Evolutionary conservation across 2,329 filamentous ascomycete genomes (phyloP), one percentile per base, ranked within the genome.

Genomic region (Fusarium staphyleae): DNA sequence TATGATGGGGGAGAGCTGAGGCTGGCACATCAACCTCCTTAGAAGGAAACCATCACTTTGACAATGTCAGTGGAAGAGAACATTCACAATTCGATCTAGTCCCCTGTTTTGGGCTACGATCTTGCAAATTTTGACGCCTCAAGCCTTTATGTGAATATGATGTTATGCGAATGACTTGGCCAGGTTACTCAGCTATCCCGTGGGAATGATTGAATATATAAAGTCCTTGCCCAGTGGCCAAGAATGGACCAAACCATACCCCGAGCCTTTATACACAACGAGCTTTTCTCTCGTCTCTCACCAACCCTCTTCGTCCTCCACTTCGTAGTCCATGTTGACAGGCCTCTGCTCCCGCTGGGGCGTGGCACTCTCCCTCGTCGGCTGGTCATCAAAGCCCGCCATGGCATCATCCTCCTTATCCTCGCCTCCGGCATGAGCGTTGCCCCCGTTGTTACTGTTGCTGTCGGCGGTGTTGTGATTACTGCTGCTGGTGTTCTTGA

Each of bases 251-350:
- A 29, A 43, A 26, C 44, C 22, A n/a, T 12, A 32, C 7, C 28
- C 4, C 26, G 13, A 35, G 15, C 12, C 19, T n/a, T 30, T 29
- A 22, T 41, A 22, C 34, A 28, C n/a, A 40, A 39, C 8, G 7
- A 24, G 22, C 13, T 5, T 24, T 19, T 37, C 19, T 61, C 32
- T 59, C 22, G 46, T 29, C 28, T 35, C 60, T 58, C 69, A 75
- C 76, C 79, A 82, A 33, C 75, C 76, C 42, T 78, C 76, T 34
- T 81, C 80, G 36, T 80, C 81, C 3, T 75, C 80, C 14, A 82
- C 77, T 55, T 83, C 81, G 56, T 82, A 83, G 48, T 82, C 81
- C 77, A 82, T 78, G 39, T 80, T 74, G 3, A 72, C 72, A 36
- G 72, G 67, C 32, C 72, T 65, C 30, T 69, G 67, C 14, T 68